phyloP scores from a whole-genome alignment of 2,329 filamentous ascomycete species.

The Aspergillus tamarii region DNA sequence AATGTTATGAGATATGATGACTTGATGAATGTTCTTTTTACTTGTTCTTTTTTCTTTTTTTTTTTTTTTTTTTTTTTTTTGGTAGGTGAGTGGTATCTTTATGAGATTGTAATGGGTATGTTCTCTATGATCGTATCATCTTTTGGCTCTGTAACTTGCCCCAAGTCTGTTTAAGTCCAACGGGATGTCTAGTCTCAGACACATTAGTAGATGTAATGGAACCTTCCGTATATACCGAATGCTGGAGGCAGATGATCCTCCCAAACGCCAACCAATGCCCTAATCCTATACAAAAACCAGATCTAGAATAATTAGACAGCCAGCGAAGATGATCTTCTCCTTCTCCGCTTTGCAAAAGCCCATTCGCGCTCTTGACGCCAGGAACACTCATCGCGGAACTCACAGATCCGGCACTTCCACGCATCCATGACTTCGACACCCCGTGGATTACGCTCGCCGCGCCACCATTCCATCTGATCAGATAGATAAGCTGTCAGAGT shows the following conservation, averaged over 20 bases:
- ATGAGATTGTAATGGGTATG: background rate
- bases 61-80: background rate
- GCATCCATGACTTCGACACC: slow-evolving; percentile 84
- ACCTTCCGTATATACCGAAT: background rate
- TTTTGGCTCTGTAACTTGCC: background rate
- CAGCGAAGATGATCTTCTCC: slow-evolving; percentile 22
- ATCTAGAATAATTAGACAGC: slow-evolving; percentile 1
- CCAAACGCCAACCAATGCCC: background rate
- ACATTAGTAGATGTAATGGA: background rate
- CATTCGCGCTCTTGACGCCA: slow-evolving; percentile 76
- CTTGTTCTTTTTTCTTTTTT: background rate
- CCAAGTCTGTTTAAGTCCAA: background rate
- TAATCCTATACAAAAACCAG: background rate
- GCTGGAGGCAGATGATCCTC: background rate
- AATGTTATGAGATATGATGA: background rate
- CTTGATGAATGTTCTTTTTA: background rate
- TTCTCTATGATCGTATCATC: background rate
- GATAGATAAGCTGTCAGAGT: slow-evolving; percentile 68
- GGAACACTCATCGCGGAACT: slow-evolving; percentile 76
- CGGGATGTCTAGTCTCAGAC: background rate
- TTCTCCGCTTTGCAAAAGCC: slow-evolving; percentile 49
- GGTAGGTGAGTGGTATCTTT: background rate
- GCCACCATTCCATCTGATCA: slow-evolving; percentile 84
- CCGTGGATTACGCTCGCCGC: slow-evolving; percentile 68
- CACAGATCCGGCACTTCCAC: slow-evolving; percentile 84